Percentiles rank a stretch among this genome's conserved stretches.
phyloP scores from a whole-genome alignment of 495 filamentous ascomycete genomes.

The Rhypophila decipiens region DNA sequence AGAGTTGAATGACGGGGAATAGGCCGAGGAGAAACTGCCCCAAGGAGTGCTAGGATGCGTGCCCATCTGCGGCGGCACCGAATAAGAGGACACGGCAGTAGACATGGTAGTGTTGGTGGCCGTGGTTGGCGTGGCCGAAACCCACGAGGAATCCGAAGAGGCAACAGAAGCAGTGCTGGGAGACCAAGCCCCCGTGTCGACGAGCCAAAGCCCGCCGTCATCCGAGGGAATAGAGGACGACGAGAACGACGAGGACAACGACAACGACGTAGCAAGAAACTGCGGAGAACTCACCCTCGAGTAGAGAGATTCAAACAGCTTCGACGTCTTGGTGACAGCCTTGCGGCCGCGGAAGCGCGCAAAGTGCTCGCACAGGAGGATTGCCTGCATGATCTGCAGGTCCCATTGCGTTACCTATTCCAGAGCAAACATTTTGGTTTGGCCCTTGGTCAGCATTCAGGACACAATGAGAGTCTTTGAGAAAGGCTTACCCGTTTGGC shows the following conservation, averaged over 20 bases:
- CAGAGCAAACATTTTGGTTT: not conserved
- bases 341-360: conserved; percentile 46
- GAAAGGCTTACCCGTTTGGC: conserved; percentile 26
- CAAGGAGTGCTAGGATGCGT: conserved; percentile 15
- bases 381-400: conserved; percentile 47
- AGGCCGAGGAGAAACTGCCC: conserved; percentile 18
- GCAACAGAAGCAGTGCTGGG: conserved; percentile 19
- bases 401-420: conserved; percentile 36
- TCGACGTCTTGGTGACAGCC: conserved; percentile 34
- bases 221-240: conserved; percentile 17
- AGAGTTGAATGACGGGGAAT: conserved; percentile 17
- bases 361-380: conserved; percentile 50
- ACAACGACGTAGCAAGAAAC: conserved; percentile 24
- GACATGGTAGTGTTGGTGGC: conserved; percentile 7
- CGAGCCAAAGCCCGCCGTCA: conserved; percentile 18
- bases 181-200: conserved; percentile 33
- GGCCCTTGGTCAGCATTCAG: no score
- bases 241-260: no score
- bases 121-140: conserved; percentile 19
- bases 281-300: conserved; percentile 41
- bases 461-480: no score
- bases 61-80: conserved; percentile 12
- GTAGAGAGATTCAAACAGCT: conserved; percentile 45
- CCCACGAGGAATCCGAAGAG: conserved; percentile 26
- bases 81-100: conserved; percentile 11